Evolutionary conservation across 73 alveolate genomes (phyloP), one percentile per base, ranked within the genome.

Genomic region (Tetrahymena elliotti): DNA sequence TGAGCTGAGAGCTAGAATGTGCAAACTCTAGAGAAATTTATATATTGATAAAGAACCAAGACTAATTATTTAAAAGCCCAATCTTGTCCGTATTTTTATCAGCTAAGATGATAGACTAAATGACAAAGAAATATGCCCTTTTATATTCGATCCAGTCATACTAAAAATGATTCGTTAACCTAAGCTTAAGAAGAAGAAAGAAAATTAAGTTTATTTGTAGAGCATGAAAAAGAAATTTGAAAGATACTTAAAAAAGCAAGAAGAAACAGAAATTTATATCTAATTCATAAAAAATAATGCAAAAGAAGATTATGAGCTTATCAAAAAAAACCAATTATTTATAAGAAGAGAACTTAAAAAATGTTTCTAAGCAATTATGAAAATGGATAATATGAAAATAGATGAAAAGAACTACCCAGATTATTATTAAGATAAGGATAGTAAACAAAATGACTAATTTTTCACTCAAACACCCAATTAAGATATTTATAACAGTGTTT

Each of bases 41-140:
- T 94, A 94, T 88, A 53, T 94, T 31, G 96, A 94, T 88, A 27
- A 88, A 92, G 96, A 94, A 52, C 96, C 96, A 0, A 84, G 95
- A 31, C 35, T 94, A 24, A 94, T 94, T 7, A 94, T 94, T 35
- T 27, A 84, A 35, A 94, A 94, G 31, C 96, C 96, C 12, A 88
- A 93, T 22, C 92, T 94, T 18, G 96, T 94, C 18, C 93, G 96
- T 84, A 94, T 94, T 1, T 40, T 88, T 16, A 88, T 83, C 33
- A 5, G 83, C 8, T 53, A 94, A 38, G 96, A 94, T 22, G 95
- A 94, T 8, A 94, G 88, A 68, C 11, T 68, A 11, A 68, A 68
- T 10, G 88, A 68, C n/a, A 68, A n/a, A 31, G 88, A 68, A 68
- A 68, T 68, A 4, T 68, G 88, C 88, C 88, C 88, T 0, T 68